These are phyloP conservation scores for Globisporangium lucens DNA, from an alignment of 352 stramenopile species.

Conservation along the genomic window DNA sequence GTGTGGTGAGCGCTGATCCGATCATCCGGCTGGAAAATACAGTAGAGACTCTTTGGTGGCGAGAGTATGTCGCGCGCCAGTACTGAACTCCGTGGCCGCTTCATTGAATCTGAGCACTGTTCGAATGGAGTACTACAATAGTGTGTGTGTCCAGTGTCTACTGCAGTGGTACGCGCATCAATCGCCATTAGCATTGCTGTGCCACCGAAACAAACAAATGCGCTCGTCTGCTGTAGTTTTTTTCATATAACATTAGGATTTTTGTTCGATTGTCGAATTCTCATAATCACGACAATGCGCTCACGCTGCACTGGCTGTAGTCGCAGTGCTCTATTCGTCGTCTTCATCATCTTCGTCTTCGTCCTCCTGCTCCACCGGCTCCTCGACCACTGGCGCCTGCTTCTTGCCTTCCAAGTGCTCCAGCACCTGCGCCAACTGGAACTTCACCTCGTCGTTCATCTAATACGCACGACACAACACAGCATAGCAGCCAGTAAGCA, in stretches of 20 bases:
- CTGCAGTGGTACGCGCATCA: background rate
- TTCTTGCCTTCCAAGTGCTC: constrained; percentile 58
- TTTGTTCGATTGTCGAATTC: background rate
- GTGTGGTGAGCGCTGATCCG: no score
- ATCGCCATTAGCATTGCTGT: background rate
- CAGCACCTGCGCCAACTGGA: constrained; percentile 71
- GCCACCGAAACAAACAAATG: background rate
- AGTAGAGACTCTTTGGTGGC: background rate
- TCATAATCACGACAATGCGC: background rate
- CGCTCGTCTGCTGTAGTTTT: background rate
- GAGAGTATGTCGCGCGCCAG: background rate
- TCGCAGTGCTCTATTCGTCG: constrained; percentile 7
- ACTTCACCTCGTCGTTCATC: constrained; percentile 79
- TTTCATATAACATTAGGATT: constrained; percentile 4
- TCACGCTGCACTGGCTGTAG: background rate
- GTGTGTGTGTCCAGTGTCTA: background rate
- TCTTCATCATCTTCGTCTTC: constrained; percentile 10
- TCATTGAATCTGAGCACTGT: background rate
- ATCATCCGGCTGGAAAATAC: background rate
- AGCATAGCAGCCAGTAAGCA: background rate
- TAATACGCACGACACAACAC: constrained; percentile 16
- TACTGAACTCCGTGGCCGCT: background rate
- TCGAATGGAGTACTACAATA: background rate
- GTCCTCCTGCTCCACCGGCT: constrained; percentile 9
- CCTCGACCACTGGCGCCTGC: constrained; percentile 5